Conservation (phyloP, 139 green algal species). For the Picochlorum costavermella region DNA sequence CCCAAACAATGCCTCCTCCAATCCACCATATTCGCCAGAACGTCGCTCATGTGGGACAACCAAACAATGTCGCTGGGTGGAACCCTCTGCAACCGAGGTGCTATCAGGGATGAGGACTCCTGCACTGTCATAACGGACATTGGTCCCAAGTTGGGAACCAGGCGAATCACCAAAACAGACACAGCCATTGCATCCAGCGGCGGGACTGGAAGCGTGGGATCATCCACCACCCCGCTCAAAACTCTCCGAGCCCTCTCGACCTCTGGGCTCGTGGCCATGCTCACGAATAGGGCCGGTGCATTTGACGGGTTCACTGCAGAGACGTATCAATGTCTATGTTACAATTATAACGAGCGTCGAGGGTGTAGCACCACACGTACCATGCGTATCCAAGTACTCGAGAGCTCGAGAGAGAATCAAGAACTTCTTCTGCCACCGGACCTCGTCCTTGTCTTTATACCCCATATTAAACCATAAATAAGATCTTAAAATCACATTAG, state of each 20-base stretch:
- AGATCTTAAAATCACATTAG: too few species aligned
- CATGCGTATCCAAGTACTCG: too few species aligned
- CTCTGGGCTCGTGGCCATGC: conserved; percentile 6
- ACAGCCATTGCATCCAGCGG: conserved; percentile 4
- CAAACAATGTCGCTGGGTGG: not conserved
- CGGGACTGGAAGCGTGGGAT: not conserved
- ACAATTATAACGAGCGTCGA: not conserved
- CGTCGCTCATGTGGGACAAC: not conserved
- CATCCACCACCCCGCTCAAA: not conserved
- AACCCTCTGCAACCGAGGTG: not conserved
- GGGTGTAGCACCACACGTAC: too few species aligned
- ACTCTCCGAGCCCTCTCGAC: conserved; percentile 8
- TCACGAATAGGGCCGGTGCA: conserved; percentile 30
- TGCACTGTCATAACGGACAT: conserved; percentile 1
- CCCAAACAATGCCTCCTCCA: not conserved
- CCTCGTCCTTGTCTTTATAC: too few species aligned
- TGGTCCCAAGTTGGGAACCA: not conserved
- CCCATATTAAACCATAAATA: too few species aligned
- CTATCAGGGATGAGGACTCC: conserved; percentile 1
- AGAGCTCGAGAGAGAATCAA: too few species aligned
- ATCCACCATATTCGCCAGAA: not conserved
- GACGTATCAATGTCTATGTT: not conserved
- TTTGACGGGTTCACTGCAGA: conserved; percentile 18
- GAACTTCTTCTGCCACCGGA: too few species aligned
- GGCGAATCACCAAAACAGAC: conserved; percentile 3